Conservation (phyloP, 2,329 filamentous ascomycete genomes). For the Penicillium sp. region DNA sequence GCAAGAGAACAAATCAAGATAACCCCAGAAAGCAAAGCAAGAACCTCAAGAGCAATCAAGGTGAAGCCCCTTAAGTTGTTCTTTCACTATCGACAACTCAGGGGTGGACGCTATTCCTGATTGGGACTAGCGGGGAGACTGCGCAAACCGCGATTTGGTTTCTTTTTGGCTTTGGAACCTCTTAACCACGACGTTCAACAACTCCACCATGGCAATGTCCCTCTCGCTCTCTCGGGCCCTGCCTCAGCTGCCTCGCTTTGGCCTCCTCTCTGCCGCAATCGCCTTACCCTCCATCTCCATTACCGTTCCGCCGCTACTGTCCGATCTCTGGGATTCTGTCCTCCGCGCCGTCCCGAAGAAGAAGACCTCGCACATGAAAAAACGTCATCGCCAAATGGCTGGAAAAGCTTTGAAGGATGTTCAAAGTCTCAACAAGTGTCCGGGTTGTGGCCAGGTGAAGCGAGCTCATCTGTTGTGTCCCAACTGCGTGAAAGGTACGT, state of each 20-base stretch:
- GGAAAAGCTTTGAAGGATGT: constrained; percentile 94
- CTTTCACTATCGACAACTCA: constrained; percentile 32
- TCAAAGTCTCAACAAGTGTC: constrained; percentile 81
- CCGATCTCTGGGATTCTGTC: constrained; percentile 88
- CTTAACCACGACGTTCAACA: neutral
- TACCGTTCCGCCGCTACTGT: constrained; percentile 68
- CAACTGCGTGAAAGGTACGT: constrained; percentile 78
- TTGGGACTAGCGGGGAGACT: constrained; percentile 29
- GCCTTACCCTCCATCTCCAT: constrained; percentile 56
- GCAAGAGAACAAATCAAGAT: neutral
- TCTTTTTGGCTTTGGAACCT: neutral
- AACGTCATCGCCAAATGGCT: constrained; percentile 88
- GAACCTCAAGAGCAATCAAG: neutral
- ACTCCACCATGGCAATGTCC: constrained; percentile 29
- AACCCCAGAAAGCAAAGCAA: neutral
- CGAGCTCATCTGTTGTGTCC: constrained; percentile 86
- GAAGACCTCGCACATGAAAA: constrained; percentile 97
- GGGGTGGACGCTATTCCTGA: constrained; percentile 35
- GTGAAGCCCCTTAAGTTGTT: constrained; percentile 20
- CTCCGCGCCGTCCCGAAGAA: constrained; percentile 95
- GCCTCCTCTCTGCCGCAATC: constrained; percentile 23
- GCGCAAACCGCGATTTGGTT: constrained; percentile 5
- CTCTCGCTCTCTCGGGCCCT: constrained; percentile 16
- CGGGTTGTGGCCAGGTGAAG: constrained; percentile 84
- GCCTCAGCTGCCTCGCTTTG: constrained; percentile 17